Base-by-base conservation (phyloP, 179 eudicot species). In the Beta lomatogona region DNA sequence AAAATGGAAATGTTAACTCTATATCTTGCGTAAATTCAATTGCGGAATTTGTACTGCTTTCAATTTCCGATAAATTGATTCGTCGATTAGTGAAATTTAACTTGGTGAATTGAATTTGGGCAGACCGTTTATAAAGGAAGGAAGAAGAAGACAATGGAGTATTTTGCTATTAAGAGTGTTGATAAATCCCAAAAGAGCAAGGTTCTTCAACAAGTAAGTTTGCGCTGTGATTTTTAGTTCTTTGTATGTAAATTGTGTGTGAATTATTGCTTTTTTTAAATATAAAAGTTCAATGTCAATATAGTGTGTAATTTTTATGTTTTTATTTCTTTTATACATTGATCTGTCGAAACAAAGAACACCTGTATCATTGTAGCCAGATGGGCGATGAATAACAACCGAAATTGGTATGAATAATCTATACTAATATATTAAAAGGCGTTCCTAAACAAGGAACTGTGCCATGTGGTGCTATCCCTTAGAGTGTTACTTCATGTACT, bases 71-170 rank as follows among this genome's bases (percentile, higher is more conserved):
- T 55, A 90, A 92, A 83, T 45, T 21, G 12, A 61, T 10, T 59
- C 45, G 14, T 58, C 31, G 41, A 65, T 58, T 10, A 88, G 11
- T 82, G 18, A 55, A 25, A 36, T 76, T 55, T 28, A 28, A 28
- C 31, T 28, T 28, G 31, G 31, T 28, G 31, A 28, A 28, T 28
- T 28, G 64, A 22, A 77, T 65, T 71, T 73, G 60, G 64, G 44
- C 85, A 95, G 99, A 87, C 96, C 75, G 97, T 95, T 58, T 92
- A 95, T 57, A 95, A 95, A 83, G 98, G 97, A 72, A 89, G 98
- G 85, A 95, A 91, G 94, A 95, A 94, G 93, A 90, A 92, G 85
- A 88, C 95, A 5, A 90, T 95, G 12, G 94, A 95, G 90, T 95
- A 95, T 84, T 90, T 86, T 70, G 99, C 96, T 0, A 83, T 94